These are phyloP conservation scores for Globisporangium lucens DNA, from an alignment of 352 stramenopile species.

Conservation along the genomic window DNA sequence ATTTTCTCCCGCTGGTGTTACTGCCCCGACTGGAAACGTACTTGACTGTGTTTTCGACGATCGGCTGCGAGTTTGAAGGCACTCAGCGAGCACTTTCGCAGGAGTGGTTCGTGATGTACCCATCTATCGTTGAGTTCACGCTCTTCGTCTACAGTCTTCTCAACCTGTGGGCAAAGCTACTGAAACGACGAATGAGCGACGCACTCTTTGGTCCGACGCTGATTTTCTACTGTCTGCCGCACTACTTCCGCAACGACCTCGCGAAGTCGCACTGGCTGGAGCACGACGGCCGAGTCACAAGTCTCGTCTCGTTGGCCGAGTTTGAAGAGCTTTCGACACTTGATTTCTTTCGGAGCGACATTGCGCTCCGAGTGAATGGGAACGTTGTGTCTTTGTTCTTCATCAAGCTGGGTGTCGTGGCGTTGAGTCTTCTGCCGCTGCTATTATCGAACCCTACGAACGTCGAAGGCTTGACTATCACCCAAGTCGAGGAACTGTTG, in stretches of 20 bases:
- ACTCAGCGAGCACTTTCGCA: slow-evolving; percentile 9
- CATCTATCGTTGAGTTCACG: slow-evolving; percentile 7
- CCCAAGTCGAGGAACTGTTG: neutral
- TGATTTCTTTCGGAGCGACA: slow-evolving; percentile 18
- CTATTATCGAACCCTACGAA: no score
- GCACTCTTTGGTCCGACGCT: slow-evolving; percentile 1
- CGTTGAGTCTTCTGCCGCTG: neutral
- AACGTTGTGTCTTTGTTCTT: slow-evolving; percentile 13
- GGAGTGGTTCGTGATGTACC: slow-evolving; percentile 13
- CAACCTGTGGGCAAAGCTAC: neutral
- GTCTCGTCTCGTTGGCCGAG: slow-evolving; percentile 3
- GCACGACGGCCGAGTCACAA: neutral
- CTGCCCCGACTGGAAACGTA: slow-evolving; percentile 38
- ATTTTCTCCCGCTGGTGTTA: slow-evolving; percentile 40
- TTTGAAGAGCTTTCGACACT: slow-evolving; percentile 11
- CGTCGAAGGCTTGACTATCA: no score
- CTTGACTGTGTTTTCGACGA: slow-evolving; percentile 37
- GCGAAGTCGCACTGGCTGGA: neutral
- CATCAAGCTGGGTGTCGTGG: slow-evolving; percentile 15
- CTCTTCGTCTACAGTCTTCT: slow-evolving; percentile 8
- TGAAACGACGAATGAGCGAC: neutral
- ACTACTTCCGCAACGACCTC: neutral
- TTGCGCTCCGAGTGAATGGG: slow-evolving; percentile 15
- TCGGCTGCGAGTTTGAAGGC: slow-evolving; percentile 42
- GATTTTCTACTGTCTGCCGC: slow-evolving; percentile 7